Evolutionary conservation across 805 yeast genomes (phyloP), one percentile per base, ranked within the genome.

Genomic region (Pichia gijzeniarum): DNA sequence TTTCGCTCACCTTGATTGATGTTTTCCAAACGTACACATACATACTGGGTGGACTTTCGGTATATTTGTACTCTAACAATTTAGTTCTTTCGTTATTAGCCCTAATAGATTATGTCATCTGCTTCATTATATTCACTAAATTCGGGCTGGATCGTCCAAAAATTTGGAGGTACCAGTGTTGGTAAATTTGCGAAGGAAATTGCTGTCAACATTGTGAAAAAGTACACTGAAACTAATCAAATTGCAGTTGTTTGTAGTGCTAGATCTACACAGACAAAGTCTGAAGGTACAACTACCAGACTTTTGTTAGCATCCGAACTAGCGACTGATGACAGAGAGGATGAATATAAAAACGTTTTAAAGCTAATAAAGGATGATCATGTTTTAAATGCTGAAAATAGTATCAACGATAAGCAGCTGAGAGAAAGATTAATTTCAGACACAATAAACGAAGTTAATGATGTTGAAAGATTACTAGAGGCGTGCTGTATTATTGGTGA

Each of bases 221-320:
- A 71, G 20, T 87, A 79, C 60, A 69, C 80, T 31, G 66, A 74
- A 34, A 67, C 68, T 39, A 73, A 73, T 53, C 74, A 82, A 45
- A 95, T 90, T 14, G 97, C 95, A 2, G 95, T 91, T 20, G 99
- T 93, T 3, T 93, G 99, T 64, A 85, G 95, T 30, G 99, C 99
- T 3, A 76, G 99, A 53, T 87, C 96, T 13, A 80, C 96, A 1
- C 76, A 85, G 50, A 84, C 95, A 34, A 93, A 93, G 61, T 79
- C 87, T 19, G 96, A 91, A 63, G 99, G 99, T 42, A 93, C 99
- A 38, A 93, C 99, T 5, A 84, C 95, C 3, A 69, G 98, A 53
- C 71, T 93, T 20, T 65, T 93, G 35, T 66, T 73, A 36, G 86
- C 97, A n/a, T 91, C 96, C 16, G 96, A 90, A 48, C 58, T 76